Evolutionary conservation across 148 eudicot genomes (phyloP).

Genomic region (Dysphania ambrosioides): DNA sequence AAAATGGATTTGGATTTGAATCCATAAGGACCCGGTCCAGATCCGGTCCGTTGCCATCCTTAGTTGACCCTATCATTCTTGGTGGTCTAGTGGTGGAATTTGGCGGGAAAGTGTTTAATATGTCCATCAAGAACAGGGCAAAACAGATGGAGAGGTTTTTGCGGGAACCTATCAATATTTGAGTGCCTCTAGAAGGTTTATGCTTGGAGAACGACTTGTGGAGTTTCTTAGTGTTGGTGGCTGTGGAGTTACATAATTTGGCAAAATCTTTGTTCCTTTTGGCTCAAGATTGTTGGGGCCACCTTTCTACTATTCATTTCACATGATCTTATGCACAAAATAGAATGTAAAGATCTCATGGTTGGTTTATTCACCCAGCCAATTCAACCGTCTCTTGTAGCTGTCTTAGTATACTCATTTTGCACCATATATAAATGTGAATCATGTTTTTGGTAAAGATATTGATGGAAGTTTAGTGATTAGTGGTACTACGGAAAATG

Average conservation of each 20-base stretch:
- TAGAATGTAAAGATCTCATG: conserved; percentile 5
- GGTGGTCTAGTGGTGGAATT: conserved; percentile 85
- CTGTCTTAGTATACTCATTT: too few species aligned
- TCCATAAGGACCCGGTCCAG: too few species aligned
- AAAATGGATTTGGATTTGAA: too few species aligned
- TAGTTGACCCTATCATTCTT: conserved; percentile 75
- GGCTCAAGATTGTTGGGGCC: conserved; percentile 14
- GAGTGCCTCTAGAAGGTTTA: conserved; percentile 22
- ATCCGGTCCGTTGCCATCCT: too few species aligned
- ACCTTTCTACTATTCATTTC: background rate
- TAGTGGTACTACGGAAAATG: too few species aligned
- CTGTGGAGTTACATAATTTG: conserved; percentile 27
- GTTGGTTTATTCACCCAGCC: conserved; percentile 6
- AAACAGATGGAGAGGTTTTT: conserved; percentile 88
- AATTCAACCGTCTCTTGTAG: background rate
- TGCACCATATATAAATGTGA: background rate
- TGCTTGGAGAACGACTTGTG: background rate
- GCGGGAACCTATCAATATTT: conserved; percentile 52
- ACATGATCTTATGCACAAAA: conserved; percentile 16
- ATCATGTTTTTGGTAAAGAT: background rate
- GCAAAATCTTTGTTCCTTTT: background rate
- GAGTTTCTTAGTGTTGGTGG: conserved; percentile 9
- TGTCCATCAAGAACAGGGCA: conserved; percentile 89
- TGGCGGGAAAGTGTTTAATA: conserved; percentile 68
- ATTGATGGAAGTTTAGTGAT: background rate